Evolutionary conservation across 192 early-diverging fungal species (phyloP).

Genomic region (Podila epicladia): DNA sequence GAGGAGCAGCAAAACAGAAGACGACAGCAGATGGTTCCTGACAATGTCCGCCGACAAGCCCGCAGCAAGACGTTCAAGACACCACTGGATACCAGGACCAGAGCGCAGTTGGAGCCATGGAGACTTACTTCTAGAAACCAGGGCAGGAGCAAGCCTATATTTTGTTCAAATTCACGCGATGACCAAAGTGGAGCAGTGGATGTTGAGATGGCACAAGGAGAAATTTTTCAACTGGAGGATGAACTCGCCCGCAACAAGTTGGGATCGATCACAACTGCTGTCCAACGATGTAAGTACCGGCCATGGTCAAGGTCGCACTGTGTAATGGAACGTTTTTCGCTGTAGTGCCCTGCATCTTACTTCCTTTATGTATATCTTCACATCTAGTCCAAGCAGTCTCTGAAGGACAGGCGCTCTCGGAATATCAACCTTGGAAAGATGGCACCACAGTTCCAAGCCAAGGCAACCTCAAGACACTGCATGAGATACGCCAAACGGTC

Average conservation of each 20-base stretch:
- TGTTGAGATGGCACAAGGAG: neutral
- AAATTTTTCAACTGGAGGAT: constrained; percentile 4
- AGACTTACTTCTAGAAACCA: neutral
- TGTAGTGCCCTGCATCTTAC: neutral
- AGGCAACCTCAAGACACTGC: constrained; percentile 14
- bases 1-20: constrained; percentile 24
- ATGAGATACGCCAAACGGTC: constrained; percentile 19
- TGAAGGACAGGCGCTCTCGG: constrained; percentile 32
- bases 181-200: neutral
- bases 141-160: neutral
- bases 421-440: constrained; percentile 43
- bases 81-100: neutral
- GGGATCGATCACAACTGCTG: neutral
- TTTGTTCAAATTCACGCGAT: neutral
- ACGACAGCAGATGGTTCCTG: constrained; percentile 40
- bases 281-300: neutral
- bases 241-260: constrained; percentile 6
- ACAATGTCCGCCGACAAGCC: constrained; percentile 22
- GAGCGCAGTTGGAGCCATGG: neutral
- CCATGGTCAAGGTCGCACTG: neutral
- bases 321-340: neutral
- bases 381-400: constrained; percentile 35
- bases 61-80: constrained; percentile 37
- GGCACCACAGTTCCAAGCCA: constrained; percentile 23
- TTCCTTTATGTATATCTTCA: neutral